phyloP scores from a whole-genome alignment of 1,139 yeast genomes.

The Petasospora fabianii region DNA sequence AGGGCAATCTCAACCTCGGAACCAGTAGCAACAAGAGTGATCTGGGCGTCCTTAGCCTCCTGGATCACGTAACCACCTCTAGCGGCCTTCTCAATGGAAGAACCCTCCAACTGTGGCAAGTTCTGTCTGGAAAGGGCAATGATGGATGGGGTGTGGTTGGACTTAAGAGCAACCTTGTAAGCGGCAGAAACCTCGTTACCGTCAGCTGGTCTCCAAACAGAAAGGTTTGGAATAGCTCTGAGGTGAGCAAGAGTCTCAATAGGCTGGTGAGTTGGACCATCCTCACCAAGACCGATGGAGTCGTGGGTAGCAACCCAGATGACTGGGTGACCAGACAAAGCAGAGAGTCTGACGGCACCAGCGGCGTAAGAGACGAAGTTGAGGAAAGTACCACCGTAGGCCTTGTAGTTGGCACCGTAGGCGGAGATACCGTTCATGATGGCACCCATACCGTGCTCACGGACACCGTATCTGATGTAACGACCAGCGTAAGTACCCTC shows the following conservation, averaged over 20 bases:
- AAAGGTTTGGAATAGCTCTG: slow-evolving; percentile 92
- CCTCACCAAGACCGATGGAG: slow-evolving; percentile 99
- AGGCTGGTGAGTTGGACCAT: slow-evolving; percentile 99
- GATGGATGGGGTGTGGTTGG: slow-evolving; percentile 76
- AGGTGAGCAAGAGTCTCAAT: slow-evolving; percentile 97
- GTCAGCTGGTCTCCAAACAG: slow-evolving; percentile 99
- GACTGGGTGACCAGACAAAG: slow-evolving; percentile 89
- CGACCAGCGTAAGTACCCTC: slow-evolving; percentile 91
- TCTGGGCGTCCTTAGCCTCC: slow-evolving; percentile 60
- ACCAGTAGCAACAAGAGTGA: slow-evolving; percentile 88
- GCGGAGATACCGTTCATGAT: slow-evolving; percentile 97
- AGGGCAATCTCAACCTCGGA: slow-evolving; percentile 88
- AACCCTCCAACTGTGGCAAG: slow-evolving; percentile 94
- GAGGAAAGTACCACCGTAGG: slow-evolving; percentile 97
- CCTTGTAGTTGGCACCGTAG: slow-evolving; percentile 87
- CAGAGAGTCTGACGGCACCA: slow-evolving; percentile 95
- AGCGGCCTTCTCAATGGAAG: slow-evolving; percentile 84
- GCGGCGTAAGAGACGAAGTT: slow-evolving; percentile 98
- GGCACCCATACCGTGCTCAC: slow-evolving; percentile 99
- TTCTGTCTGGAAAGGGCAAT: slow-evolving; percentile 96
- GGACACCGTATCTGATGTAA: slow-evolving; percentile 96
- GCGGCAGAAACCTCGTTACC: slow-evolving; percentile 99
- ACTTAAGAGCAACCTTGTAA: slow-evolving; percentile 72
- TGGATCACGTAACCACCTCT: slow-evolving; percentile 92
- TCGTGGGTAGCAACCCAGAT: slow-evolving; percentile 99